Evolutionary conservation across 805 yeast species (phyloP).

Genomic region (Candida maltosa): DNA sequence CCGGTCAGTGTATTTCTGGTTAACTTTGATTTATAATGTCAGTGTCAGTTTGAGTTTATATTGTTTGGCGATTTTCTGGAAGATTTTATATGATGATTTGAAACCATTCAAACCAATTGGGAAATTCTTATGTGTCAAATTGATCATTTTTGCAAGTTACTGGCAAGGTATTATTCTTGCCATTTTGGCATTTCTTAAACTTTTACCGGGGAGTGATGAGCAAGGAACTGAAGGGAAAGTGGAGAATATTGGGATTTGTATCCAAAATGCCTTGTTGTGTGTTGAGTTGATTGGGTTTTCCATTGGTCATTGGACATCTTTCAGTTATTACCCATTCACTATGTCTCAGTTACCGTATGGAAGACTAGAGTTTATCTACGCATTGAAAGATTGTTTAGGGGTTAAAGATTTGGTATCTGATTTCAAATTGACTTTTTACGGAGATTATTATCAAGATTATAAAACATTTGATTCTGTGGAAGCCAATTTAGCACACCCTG

Average conservation of each 20-base stretch:
- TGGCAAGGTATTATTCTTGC: constrained; percentile 84
- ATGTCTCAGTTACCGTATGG: constrained; percentile 62
- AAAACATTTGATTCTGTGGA: constrained; percentile 80
- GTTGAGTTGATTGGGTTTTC: constrained; percentile 85
- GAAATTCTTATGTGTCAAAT: constrained; percentile 87
- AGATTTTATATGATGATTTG: constrained; percentile 75
- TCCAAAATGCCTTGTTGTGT: constrained; percentile 78
- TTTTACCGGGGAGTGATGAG: constrained; percentile 33
- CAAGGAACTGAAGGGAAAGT: constrained; percentile 19
- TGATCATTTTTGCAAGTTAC: constrained; percentile 94
- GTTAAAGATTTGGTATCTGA: constrained; percentile 77
- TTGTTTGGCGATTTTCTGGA: constrained; percentile 89
- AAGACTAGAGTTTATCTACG: constrained; percentile 56
- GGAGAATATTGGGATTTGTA: constrained; percentile 49
- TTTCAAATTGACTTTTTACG: constrained; percentile 65
- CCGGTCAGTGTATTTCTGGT: constrained; percentile 56
- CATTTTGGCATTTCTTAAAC: constrained; percentile 46
- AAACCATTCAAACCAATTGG: constrained; percentile 84
- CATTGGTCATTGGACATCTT: constrained; percentile 82
- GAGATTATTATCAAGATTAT: constrained; percentile 70
- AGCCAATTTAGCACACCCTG: constrained; percentile 64
- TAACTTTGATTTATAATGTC: constrained; percentile 68
- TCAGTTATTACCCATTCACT: constrained; percentile 72
- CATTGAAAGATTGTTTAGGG: constrained; percentile 75
- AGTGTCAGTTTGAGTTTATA: constrained; percentile 82